Evolutionary conservation across 192 early-diverging fungal species (phyloP).

Genomic region (Coemansia furcata): DNA sequence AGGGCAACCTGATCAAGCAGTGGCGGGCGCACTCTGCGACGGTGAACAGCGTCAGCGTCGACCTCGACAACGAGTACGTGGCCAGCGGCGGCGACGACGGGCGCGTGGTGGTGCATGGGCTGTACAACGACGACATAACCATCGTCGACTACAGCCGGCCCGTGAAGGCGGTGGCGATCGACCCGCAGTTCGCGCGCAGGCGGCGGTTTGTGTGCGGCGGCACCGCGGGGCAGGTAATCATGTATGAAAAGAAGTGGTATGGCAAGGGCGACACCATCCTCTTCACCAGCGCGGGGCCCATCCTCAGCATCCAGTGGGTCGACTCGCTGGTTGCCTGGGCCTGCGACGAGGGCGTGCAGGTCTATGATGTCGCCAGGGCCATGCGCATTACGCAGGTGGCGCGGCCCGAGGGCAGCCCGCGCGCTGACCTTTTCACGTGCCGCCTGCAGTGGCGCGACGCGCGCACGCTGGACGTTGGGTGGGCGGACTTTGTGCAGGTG

Average conservation of each 20-base stretch:
- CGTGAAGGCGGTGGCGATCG: slow-evolving; percentile 84
- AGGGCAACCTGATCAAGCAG: slow-evolving; percentile 84
- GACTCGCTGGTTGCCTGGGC: slow-evolving; percentile 90
- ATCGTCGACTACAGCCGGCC: slow-evolving; percentile 83
- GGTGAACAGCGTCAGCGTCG: slow-evolving; percentile 86
- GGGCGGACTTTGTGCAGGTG: slow-evolving; percentile 92
- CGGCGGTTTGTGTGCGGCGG: slow-evolving; percentile 89
- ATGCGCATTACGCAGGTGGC: slow-evolving; percentile 83
- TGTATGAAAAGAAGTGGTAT: slow-evolving; percentile 84
- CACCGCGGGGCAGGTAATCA: slow-evolving; percentile 78
- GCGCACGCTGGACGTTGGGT: slow-evolving; percentile 80
- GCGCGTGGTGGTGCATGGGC: slow-evolving; percentile 79
- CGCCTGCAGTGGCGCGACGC: slow-evolving; percentile 84
- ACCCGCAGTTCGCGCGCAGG: slow-evolving; percentile 81
- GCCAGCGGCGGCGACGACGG: slow-evolving; percentile 94
- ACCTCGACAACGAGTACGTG: slow-evolving; percentile 81
- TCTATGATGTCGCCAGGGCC: slow-evolving; percentile 73
- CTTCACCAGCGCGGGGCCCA: slow-evolving; percentile 85
- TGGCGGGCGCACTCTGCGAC: slow-evolving; percentile 82
- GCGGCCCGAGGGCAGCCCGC: slow-evolving; percentile 71
- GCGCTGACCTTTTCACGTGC: slow-evolving; percentile 81
- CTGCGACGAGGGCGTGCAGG: slow-evolving; percentile 82
- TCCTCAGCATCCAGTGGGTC: slow-evolving; percentile 85
- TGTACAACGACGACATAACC: slow-evolving; percentile 71
- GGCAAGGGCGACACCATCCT: slow-evolving; percentile 77